Evolutionary conservation across 495 filamentous ascomycete species (phyloP), one percentile per base, ranked within the genome.

Genomic region (Symbiotaphrina buchneri): DNA sequence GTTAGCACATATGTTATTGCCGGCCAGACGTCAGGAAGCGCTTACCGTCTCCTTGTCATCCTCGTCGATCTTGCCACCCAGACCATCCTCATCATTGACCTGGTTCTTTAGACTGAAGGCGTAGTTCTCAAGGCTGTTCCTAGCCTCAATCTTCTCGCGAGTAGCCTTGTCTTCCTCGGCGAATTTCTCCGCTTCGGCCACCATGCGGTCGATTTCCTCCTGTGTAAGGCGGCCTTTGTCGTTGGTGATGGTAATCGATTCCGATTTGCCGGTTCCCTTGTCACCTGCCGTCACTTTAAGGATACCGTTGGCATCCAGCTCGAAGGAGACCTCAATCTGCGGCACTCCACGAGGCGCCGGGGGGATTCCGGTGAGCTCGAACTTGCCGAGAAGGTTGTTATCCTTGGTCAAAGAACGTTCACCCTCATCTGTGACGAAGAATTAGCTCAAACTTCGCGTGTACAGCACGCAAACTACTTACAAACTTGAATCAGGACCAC

Each of bases 101-200:
- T 97, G 87, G 72, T 94, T 94, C 74, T 95, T 95, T 45, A 99
- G 60, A 65, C 65, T 78, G 74, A 93, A 91, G 36, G 78, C 80
- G 48, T 91, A 91, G 66, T 87, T 87, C 68, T 91, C 81, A 38
- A 97, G 76, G 38, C 74, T 74, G 58, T 97, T 95, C 52, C 90
- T 72, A 46, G 87, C 81, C 59, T 82, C 73, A 45, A 97, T 92
- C 55, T 82, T 81, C 56, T 72, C 74, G 48, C 82, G 74, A 46
- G 83, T 87, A 32, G 84, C 85, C 68, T 93, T 92, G 66, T 99
- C 87, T 60, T 99, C 87, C 54, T 90, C 90, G 51, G 85, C 85
- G 49, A 80, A 95, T 58, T 95, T 76, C 71, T 95, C 90, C 26
- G 84, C 84, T 58, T 95, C 84, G 27, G 75, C 66, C 38, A 95